These are phyloP conservation scores for Fusarium scirpi DNA, from an alignment of 2,329 filamentous ascomycete genomes.

Conservation along the genomic window DNA sequence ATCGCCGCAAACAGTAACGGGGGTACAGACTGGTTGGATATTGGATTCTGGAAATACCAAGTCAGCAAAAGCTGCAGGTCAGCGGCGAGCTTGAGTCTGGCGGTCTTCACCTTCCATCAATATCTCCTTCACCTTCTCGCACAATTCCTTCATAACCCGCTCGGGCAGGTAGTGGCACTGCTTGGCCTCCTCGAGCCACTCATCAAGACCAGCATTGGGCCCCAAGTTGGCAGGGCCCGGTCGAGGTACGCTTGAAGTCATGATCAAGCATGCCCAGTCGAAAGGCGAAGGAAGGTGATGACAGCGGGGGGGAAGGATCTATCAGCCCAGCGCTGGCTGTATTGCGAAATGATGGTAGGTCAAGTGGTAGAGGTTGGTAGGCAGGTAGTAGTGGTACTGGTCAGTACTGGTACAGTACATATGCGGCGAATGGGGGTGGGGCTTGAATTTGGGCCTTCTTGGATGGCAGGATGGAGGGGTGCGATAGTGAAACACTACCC, in stretches of 20 bases:
- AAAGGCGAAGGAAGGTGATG: slow-evolving; percentile 35
- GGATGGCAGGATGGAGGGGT: slow-evolving; percentile 44
- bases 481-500: slow-evolving; percentile 45
- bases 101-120: slow-evolving; percentile 86
- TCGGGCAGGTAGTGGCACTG: slow-evolving; percentile 98
- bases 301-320: slow-evolving; percentile 39
- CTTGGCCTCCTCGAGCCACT: slow-evolving; percentile 97
- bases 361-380: not conserved
- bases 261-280: slow-evolving; percentile 47
- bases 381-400: slow-evolving; percentile 25
- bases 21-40: slow-evolving; percentile 96
- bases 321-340: slow-evolving; percentile 39
- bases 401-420: slow-evolving; percentile 27
- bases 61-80: slow-evolving; percentile 31
- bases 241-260: slow-evolving; percentile 75
- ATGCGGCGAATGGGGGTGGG: slow-evolving; percentile 47
- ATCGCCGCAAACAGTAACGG: slow-evolving; percentile 96
- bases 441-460: slow-evolving; percentile 34
- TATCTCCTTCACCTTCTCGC: slow-evolving; percentile 98
- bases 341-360: slow-evolving; percentile 35
- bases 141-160: slow-evolving; percentile 97
- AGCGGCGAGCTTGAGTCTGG: slow-evolving; percentile 2
- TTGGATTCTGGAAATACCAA: slow-evolving; percentile 79
- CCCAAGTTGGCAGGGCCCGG: slow-evolving; percentile 89
- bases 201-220: slow-evolving; percentile 86